These are phyloP conservation scores for Colletotrichum theobromicola DNA, from an alignment of 2,329 filamentous ascomycete species.

Conservation along the genomic window DNA sequence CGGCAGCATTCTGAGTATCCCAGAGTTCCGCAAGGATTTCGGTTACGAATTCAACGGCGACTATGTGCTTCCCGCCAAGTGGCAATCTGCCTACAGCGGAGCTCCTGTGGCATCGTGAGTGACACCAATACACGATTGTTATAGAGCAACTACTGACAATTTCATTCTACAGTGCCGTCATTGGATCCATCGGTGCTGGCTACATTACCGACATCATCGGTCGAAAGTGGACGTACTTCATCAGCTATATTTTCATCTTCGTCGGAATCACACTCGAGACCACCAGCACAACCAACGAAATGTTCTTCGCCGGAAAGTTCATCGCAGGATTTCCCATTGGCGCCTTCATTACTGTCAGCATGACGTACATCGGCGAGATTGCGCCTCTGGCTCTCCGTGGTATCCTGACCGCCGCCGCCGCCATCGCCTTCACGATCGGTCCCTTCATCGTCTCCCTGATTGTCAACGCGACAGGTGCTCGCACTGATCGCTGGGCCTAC, in stretches of 20 bases:
- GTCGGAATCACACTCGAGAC: slow-evolving; percentile 42
- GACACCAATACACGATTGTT: background rate
- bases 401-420: slow-evolving; percentile 31
- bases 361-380: slow-evolving; percentile 36
- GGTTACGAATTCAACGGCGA: slow-evolving; percentile 36
- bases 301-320: slow-evolving; percentile 48
- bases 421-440: slow-evolving; percentile 28
- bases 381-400: slow-evolving; percentile 32
- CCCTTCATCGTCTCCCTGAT: slow-evolving; percentile 35
- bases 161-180: slow-evolving; percentile 15
- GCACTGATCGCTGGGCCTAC: slow-evolving; percentile 36
- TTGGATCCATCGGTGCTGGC: slow-evolving; percentile 15
- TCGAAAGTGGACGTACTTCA: slow-evolving; percentile 29
- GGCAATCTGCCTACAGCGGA: slow-evolving; percentile 49
- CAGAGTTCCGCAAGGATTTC: slow-evolving; percentile 49
- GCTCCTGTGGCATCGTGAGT: slow-evolving; percentile 42
- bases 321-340: slow-evolving; percentile 44
- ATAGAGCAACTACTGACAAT: background rate
- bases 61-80: slow-evolving; percentile 45
- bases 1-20: slow-evolving; percentile 45
- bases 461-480: slow-evolving; percentile 31
- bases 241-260: slow-evolving; percentile 39
- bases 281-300: slow-evolving; percentile 32
- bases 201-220: slow-evolving; percentile 14
- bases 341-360: slow-evolving; percentile 28